Base-by-base conservation (phyloP, 331 rosid genomes). In the Malus hybrid region DNA sequence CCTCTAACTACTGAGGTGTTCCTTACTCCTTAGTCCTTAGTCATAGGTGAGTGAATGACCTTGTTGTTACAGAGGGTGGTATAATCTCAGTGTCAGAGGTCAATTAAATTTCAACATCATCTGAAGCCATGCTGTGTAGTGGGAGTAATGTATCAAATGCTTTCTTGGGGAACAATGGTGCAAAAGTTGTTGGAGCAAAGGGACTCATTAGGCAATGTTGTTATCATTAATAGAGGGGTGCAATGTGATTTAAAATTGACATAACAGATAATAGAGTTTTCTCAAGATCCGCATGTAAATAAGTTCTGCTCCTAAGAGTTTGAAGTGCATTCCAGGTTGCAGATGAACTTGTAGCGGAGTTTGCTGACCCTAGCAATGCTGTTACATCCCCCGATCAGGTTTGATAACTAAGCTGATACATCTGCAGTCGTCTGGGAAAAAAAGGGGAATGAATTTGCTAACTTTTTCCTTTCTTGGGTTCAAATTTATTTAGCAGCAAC, bases 281-380 rank as follows among this genome's bases (percentile, higher is more conserved):
- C 39, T 72, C 36, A n/a, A 19, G 16, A 74, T 34, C 77, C 7
- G 3, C 34, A 15, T 66, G 61, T 56, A 29, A 18, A 72, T 8
- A 8, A 20, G 29, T 27, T 72, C 27, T 11, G 59, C 55, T 7
- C 78, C 80, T 75, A 74, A 77, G 74, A 72, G 22, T 70, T 74
- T 34, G 65, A 66, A 76, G 59, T 70, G 31, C 65, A 60, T 76
- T 76, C 69, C 86, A 90, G 98, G 98, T 93, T 71, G 97, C 98
- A 29, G 98, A 93, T 87, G 98, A 93, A 84, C 97, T 93, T 39
- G 98, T 93, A 34, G 92, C 96, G 2, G 98, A 93, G 83, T 93
- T 90, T 74, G 78, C 97, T 65, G 98, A 90, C 69, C 98, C 97
- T 80, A 65, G 85, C 81, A 85, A 79, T 68, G 76, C 91, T 76